Evolutionary conservation across 2,329 filamentous ascomycete genomes (phyloP).

Genomic region (Parafenestella ontariensis): DNA sequence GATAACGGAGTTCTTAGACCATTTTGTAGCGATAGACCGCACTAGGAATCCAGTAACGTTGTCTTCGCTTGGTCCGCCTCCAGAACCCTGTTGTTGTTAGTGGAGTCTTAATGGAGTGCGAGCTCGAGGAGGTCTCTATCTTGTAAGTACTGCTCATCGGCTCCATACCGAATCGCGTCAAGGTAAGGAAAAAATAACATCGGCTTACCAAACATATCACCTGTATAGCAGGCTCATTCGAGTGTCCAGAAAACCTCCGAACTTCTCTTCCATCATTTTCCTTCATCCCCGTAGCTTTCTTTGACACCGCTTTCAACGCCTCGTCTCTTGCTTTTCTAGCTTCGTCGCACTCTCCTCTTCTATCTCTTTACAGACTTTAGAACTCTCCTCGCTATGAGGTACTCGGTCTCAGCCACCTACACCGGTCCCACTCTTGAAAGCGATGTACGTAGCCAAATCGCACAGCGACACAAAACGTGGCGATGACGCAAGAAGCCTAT

Average conservation of each 20-base stretch:
- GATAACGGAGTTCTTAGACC: conserved; percentile 81
- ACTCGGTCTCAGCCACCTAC: conserved; percentile 1
- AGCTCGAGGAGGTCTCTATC: not conserved
- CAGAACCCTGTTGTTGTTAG: conserved; percentile 71
- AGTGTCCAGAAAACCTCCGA: conserved; percentile 45
- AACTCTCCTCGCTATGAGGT: not conserved
- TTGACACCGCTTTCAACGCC: not conserved
- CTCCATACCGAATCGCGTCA: not conserved
- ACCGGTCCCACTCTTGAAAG: not conserved
- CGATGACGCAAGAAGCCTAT: not conserved
- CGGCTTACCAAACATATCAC: conserved; percentile 57
- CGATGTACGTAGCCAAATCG: not conserved
- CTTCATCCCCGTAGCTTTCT: conserved; percentile 50
- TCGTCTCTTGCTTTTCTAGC: not conserved
- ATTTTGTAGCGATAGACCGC: conserved; percentile 77
- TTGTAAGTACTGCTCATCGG: not conserved
- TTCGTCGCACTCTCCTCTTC: conserved; percentile 3
- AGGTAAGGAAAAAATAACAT: not conserved
- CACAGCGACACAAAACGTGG: not conserved
- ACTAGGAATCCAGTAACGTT: conserved; percentile 91
- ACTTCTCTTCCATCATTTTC: conserved; percentile 47
- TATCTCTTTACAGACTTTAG: not conserved
- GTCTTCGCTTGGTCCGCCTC: conserved; percentile 88
- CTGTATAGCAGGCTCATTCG: conserved; percentile 53
- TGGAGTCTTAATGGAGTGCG: not conserved